These are phyloP conservation scores for Didymella arachidicola DNA, from an alignment of 2,329 filamentous ascomycete genomes.

Conservation along the genomic window DNA sequence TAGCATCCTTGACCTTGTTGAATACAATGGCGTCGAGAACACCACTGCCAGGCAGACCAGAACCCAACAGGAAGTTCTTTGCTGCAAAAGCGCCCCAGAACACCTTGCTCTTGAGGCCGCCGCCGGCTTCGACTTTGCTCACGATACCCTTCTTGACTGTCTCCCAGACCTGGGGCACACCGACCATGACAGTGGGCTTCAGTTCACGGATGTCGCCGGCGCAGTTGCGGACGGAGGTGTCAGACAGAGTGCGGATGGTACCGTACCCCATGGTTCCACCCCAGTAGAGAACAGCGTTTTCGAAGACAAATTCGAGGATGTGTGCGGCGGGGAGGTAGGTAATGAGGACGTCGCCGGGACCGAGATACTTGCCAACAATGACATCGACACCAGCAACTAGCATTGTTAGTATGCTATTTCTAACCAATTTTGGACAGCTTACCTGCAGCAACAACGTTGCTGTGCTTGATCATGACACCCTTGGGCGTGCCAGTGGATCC, in stretches of 20 bases:
- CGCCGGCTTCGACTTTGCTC: slow-evolving; percentile 75
- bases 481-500: slow-evolving; percentile 90
- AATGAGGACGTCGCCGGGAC: slow-evolving; percentile 78
- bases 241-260: slow-evolving; percentile 86
- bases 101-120: slow-evolving; percentile 74
- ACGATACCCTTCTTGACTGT: slow-evolving; percentile 95
- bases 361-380: slow-evolving; percentile 79
- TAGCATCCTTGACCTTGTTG: slow-evolving; percentile 88
- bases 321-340: slow-evolving; percentile 95
- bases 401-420: slow-evolving; percentile 21
- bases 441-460: slow-evolving; percentile 79
- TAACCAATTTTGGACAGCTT: slow-evolving; percentile 47
- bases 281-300: slow-evolving; percentile 88
- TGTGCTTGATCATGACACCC: slow-evolving; percentile 84
- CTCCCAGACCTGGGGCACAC: slow-evolving; percentile 97
- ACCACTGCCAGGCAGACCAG: slow-evolving; percentile 70
- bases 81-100: slow-evolving; percentile 75
- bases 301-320: slow-evolving; percentile 95
- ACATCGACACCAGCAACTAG: slow-evolving; percentile 77
- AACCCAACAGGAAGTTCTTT: slow-evolving; percentile 67
- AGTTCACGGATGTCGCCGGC: slow-evolving; percentile 94
- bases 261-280: slow-evolving; percentile 94
- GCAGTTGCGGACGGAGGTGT: slow-evolving; percentile 86
- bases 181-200: slow-evolving; percentile 86
- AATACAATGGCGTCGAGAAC: slow-evolving; percentile 86